Evolutionary conservation across 2,329 filamentous ascomycete genomes (phyloP).

Genomic region (Sclerotinia spermophila): DNA sequence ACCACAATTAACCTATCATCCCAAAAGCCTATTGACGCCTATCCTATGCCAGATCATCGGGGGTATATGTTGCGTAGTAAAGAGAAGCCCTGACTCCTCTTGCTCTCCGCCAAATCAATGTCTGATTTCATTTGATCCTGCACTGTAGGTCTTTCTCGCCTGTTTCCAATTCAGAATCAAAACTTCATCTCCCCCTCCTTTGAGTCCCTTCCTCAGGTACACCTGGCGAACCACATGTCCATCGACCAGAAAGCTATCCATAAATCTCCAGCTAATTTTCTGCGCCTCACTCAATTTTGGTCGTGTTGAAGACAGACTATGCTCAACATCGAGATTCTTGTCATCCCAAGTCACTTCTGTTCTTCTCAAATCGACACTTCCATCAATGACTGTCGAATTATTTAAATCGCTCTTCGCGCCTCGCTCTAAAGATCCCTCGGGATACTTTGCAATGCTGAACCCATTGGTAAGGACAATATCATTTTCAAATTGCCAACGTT

Average conservation of each 20-base stretch:
- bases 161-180: slow-evolving; percentile 32
- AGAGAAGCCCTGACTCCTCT: background rate
- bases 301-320: slow-evolving; percentile 50
- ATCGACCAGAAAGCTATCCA: slow-evolving; percentile 43
- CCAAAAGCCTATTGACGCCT: background rate
- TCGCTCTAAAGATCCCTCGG: slow-evolving; percentile 3
- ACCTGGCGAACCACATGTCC: slow-evolving; percentile 29
- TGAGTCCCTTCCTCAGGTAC: slow-evolving; percentile 26
- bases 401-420: background rate
- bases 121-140: background rate
- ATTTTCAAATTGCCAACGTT: slow-evolving; percentile 44
- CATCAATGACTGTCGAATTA: background rate
- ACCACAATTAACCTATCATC: background rate
- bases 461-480: slow-evolving; percentile 45
- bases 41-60: background rate
- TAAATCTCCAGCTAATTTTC: slow-evolving; percentile 56
- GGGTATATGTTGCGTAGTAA: background rate
- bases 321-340: slow-evolving; percentile 44
- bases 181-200: slow-evolving; percentile 28
- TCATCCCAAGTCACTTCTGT: slow-evolving; percentile 42
- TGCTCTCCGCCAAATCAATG: background rate
- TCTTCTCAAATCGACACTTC: slow-evolving; percentile 34
- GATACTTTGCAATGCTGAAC: slow-evolving; percentile 44
- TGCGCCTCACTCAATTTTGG: slow-evolving; percentile 49
- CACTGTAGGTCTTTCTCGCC: background rate